phyloP scores from a whole-genome alignment of 73 alveolate genomes.

The Paramecium sexaurelia region DNA sequence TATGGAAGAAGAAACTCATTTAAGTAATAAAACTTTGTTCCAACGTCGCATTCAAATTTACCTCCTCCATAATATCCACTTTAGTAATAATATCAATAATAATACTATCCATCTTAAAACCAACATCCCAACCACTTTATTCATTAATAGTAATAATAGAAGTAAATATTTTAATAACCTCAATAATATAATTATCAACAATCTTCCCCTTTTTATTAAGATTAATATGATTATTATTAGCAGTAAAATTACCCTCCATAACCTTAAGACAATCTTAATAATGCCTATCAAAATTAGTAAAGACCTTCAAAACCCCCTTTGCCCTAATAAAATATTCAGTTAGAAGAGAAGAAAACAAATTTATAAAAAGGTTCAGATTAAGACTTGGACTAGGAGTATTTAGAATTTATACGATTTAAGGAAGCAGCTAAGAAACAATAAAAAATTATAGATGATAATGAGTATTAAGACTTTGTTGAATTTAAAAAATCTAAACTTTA shows the following conservation, averaged over 20 bases:
- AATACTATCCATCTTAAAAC: not conserved
- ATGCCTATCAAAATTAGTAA: not conserved
- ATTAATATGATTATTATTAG: not conserved
- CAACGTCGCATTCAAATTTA: not conserved
- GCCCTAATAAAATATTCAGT: not conserved
- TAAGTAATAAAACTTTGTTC: not conserved
- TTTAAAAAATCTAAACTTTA: slow-evolving; percentile 13
- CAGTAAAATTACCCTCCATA: not conserved
- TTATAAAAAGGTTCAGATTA: not conserved
- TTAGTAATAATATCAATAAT: not conserved
- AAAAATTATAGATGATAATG: slow-evolving; percentile 11
- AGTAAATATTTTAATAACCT: not conserved
- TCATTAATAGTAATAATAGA: not conserved
- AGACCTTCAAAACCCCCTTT: not conserved
- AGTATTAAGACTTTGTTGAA: slow-evolving; percentile 8
- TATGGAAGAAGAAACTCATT: not conserved
- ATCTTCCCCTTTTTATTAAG: not conserved
- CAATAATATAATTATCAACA: not conserved
- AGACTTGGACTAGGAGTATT: not conserved
- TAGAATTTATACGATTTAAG: not conserved
- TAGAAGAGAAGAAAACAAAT: not conserved
- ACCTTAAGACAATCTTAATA: not conserved
- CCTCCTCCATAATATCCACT: not conserved
- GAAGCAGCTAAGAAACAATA: not conserved
- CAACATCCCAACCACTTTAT: not conserved